Evolutionary conservation across 2,329 filamentous ascomycete species (phyloP).

Genomic region (Xylariaceae sp.): DNA sequence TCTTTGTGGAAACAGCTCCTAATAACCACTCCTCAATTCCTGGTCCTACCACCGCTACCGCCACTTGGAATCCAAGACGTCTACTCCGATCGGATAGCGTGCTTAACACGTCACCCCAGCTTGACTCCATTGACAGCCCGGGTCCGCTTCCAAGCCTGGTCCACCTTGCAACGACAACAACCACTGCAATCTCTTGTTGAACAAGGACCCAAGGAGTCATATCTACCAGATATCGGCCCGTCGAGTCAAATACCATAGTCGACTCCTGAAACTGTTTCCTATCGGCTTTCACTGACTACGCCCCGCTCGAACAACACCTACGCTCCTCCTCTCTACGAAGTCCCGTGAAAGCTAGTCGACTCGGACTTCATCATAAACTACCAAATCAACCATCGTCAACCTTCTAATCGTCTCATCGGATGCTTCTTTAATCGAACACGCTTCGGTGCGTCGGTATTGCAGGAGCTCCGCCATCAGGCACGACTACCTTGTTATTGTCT

Average conservation of each 20-base stretch:
- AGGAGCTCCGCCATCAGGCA: constrained; percentile 37
- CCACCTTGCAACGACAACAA: constrained; percentile 33
- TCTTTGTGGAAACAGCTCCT: constrained; percentile 35
- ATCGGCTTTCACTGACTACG: constrained; percentile 38
- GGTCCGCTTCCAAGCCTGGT: constrained; percentile 37
- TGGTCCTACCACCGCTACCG: constrained; percentile 27
- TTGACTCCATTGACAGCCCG: constrained; percentile 38
- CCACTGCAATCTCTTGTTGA: constrained; percentile 30
- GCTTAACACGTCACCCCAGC: constrained; percentile 42
- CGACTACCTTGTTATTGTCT: constrained; percentile 33
- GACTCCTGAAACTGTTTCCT: constrained; percentile 34
- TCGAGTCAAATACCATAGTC: constrained; percentile 41
- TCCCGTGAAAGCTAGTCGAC: constrained; percentile 28
- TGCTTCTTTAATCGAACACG: constrained; percentile 37
- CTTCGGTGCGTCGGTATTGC: constrained; percentile 38
- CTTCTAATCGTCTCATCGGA: constrained; percentile 32
- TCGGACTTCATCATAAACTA: constrained; percentile 26
- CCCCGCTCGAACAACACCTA: constrained; percentile 12
- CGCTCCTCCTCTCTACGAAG: constrained; percentile 7
- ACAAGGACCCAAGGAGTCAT: constrained; percentile 51
- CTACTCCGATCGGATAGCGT: constrained; percentile 32
- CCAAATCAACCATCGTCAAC: constrained; percentile 18
- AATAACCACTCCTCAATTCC: constrained; percentile 26
- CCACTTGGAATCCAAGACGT: constrained; percentile 24
- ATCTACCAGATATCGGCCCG: constrained; percentile 53